These are phyloP conservation scores for Cantharellus anzutake DNA, from an alignment of 768 basidiomycete genomes.

Conservation along the genomic window DNA sequence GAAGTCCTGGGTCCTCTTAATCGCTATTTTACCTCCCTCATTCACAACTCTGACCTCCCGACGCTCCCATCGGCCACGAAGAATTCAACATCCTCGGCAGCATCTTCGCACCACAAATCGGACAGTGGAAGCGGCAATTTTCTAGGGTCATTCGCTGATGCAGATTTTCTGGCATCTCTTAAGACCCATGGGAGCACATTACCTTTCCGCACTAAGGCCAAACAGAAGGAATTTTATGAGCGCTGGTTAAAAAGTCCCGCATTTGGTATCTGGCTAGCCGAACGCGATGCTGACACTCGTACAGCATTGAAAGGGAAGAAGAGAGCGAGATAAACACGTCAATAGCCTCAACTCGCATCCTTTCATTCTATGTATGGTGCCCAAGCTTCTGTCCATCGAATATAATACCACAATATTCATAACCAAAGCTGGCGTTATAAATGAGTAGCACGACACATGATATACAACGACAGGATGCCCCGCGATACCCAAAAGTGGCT, in stretches of 20 bases:
- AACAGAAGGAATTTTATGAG: conserved; percentile 57
- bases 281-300: conserved; percentile 7
- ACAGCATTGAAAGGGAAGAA: neutral
- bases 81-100: conserved; percentile 7
- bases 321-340: neutral
- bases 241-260: conserved; percentile 55
- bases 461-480: too few relatives aligned
- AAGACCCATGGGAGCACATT: conserved; percentile 49
- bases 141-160: conserved; percentile 37
- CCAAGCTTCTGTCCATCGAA: too few relatives aligned
- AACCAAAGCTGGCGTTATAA: too few relatives aligned
- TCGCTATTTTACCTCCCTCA: conserved; percentile 76
- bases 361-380: too few relatives aligned
- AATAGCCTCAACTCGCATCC: too few relatives aligned
- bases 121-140: neutral
- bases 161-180: conserved; percentile 52
- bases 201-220: conserved; percentile 50
- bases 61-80: conserved; percentile 16
- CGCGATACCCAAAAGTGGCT: too few relatives aligned
- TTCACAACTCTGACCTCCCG: conserved; percentile 34
- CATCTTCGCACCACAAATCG: neutral
- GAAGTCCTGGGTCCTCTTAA: conserved; percentile 77
- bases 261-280: conserved; percentile 54
- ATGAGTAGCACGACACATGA: too few relatives aligned
- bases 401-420: too few relatives aligned